phyloP scores from a whole-genome alignment of 2,329 filamentous ascomycete species.

The Beauveria asiatica region DNA sequence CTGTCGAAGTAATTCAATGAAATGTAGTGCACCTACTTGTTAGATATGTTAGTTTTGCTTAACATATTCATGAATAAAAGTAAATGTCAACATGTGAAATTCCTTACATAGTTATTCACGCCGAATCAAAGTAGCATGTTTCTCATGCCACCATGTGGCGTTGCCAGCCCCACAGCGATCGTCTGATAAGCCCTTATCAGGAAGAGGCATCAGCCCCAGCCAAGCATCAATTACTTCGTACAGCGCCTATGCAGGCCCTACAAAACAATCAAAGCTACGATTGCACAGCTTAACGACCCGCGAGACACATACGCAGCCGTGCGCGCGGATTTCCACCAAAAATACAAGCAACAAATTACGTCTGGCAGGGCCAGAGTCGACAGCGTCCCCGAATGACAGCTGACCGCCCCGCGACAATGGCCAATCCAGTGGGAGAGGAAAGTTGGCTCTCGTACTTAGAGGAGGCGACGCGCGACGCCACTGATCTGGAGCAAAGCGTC shows the following conservation, averaged over 20 bases:
- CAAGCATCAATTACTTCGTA: too few relatives aligned
- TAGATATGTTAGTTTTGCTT: too few relatives aligned
- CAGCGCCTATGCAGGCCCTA: too few relatives aligned
- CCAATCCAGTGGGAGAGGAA: slow-evolving; percentile 61
- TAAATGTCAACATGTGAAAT: too few relatives aligned
- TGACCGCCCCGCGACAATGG: slow-evolving; percentile 29
- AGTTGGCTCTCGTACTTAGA: slow-evolving; percentile 71
- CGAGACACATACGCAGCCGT: not conserved
- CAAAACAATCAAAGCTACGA: too few relatives aligned
- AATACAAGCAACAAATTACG: not conserved
- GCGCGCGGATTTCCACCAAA: not conserved
- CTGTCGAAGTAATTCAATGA: too few relatives aligned
- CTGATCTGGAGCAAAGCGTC: slow-evolving; percentile 58
- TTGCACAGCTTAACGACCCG: too few relatives aligned
- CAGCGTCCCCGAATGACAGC: not conserved
- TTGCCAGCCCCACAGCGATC: not conserved
- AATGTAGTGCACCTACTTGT: too few relatives aligned
- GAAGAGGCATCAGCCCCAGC: not conserved
- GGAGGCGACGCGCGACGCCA: slow-evolving; percentile 55
- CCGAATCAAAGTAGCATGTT: too few relatives aligned
- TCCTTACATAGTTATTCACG: too few relatives aligned
- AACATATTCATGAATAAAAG: too few relatives aligned
- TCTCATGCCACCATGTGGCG: too few relatives aligned
- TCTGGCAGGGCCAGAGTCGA: not conserved
- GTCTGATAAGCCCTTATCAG: not conserved